Conservation (phyloP, 2,329 filamentous ascomycete genomes). For the Aspergillus fructus region DNA sequence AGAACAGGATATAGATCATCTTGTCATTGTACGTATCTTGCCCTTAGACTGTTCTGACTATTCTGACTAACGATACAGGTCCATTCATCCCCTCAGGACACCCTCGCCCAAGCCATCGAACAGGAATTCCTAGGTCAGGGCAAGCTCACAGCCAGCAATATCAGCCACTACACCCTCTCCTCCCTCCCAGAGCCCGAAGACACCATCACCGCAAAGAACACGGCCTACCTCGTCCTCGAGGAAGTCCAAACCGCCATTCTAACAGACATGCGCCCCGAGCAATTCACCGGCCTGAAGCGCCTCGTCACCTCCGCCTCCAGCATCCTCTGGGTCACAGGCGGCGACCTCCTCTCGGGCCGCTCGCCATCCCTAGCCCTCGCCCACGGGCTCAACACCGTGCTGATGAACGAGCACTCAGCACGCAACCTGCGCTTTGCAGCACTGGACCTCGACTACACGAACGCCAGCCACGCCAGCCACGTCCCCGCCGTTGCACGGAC, state of each 20-base stretch:
- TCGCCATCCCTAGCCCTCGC: background rate
- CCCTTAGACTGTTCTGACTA: too few species aligned
- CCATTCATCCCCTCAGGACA: background rate
- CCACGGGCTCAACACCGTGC: background rate
- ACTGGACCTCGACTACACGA: background rate
- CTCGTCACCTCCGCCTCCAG: background rate
- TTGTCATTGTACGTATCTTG: background rate
- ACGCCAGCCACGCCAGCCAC: background rate
- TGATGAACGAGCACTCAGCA: background rate
- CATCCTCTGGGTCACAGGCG: background rate
- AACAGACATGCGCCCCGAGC: background rate
- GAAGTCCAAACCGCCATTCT: background rate
- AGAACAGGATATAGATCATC: background rate
- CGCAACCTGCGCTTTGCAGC: background rate
- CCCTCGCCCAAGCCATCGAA: background rate
- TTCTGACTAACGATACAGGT: background rate
- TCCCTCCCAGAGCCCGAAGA: background rate
- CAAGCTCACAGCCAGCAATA: background rate
- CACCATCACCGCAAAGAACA: background rate
- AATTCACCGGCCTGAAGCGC: background rate
- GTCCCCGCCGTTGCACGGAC: background rate
- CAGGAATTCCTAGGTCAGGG: background rate
- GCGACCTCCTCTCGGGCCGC: background rate
- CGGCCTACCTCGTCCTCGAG: background rate
- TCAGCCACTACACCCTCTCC: background rate